Conservation (phyloP, 768 basidiomycete species). For the Cystobasidiopsis lactophilus region DNA sequence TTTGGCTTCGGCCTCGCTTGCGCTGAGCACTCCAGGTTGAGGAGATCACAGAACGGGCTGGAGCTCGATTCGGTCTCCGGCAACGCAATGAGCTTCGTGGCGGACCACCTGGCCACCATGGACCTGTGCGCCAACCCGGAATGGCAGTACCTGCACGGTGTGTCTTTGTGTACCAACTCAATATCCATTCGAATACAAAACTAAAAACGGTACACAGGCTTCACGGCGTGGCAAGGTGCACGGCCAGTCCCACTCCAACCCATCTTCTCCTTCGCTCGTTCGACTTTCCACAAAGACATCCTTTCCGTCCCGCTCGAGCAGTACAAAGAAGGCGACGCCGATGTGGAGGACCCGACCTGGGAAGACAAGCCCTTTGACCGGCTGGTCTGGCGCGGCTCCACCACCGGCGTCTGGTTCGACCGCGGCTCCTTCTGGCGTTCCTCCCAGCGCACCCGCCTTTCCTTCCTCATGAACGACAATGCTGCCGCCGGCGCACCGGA, state of each 20-base stretch:
- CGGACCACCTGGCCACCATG: constrained; percentile 21
- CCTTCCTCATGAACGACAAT: constrained; percentile 23
- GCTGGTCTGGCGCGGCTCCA: constrained; percentile 90
- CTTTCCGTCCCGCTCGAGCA: constrained; percentile 93
- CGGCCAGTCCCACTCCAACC: constrained; percentile 15
- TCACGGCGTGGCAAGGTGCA: constrained; percentile 21
- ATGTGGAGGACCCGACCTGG: constrained; percentile 59
- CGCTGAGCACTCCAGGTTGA: constrained; percentile 14
- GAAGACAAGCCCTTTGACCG: constrained; percentile 53
- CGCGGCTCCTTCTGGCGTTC: constrained; percentile 30
- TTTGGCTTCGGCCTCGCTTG: constrained; percentile 21
- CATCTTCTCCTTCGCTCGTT: constrained; percentile 75
- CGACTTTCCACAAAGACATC: constrained; percentile 65
- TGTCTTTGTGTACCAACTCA: neutral
- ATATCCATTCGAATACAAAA: no score
- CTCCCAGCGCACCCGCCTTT: constrained; percentile 31
- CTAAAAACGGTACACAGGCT: constrained; percentile 15
- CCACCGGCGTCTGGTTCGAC: constrained; percentile 53
- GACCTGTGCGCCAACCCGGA: constrained; percentile 26
- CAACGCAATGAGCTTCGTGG: constrained; percentile 21
- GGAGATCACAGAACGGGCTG: constrained; percentile 16
- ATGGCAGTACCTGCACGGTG: constrained; percentile 21
- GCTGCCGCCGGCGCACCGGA: constrained; percentile 4
- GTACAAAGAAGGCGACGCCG: constrained; percentile 52
- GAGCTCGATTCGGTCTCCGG: constrained; percentile 15